These are phyloP conservation scores for Pseudozyma tsukubaensis DNA, from an alignment of 1,284 basidiomycete species.

Conservation along the genomic window DNA sequence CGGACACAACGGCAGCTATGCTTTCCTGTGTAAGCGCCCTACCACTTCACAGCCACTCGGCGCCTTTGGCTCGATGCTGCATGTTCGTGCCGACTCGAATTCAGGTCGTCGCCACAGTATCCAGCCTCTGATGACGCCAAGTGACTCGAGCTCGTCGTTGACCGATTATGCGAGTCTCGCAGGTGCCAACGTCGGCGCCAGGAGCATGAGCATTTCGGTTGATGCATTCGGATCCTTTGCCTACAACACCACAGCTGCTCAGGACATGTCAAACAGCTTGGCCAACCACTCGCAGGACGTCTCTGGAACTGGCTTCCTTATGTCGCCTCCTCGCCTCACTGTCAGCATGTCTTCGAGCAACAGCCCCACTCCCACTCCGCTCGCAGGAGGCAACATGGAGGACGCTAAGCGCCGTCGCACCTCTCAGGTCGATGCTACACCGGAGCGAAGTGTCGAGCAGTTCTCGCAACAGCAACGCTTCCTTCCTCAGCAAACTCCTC, in stretches of 20 bases:
- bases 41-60: conserved; percentile 16
- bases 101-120: conserved; percentile 59
- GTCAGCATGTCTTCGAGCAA: conserved; percentile 51
- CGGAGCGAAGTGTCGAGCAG: conserved; percentile 32
- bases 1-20: conserved; percentile 10
- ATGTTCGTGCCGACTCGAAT: conserved; percentile 36
- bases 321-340: conserved; percentile 62
- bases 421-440: conserved; percentile 36
- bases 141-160: conserved; percentile 34
- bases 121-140: conserved; percentile 49
- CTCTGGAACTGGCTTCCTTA: conserved; percentile 53
- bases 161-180: conserved; percentile 22
- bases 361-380: conserved; percentile 21
- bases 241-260: conserved; percentile 15
- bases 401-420: conserved; percentile 58
- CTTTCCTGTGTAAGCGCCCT: conserved; percentile 38
- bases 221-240: conserved; percentile 24
- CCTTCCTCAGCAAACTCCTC: conserved; percentile 53
- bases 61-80: conserved; percentile 22
- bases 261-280: conserved; percentile 16
- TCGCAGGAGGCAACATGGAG: conserved; percentile 23
- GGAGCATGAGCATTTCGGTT: conserved; percentile 48
- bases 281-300: conserved; percentile 15
- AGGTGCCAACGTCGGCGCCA: conserved; percentile 17
- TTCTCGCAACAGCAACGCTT: conserved; percentile 32